Base-by-base conservation (phyloP, 805 yeast genomes). In the Kuraishia capsulata region DNA sequence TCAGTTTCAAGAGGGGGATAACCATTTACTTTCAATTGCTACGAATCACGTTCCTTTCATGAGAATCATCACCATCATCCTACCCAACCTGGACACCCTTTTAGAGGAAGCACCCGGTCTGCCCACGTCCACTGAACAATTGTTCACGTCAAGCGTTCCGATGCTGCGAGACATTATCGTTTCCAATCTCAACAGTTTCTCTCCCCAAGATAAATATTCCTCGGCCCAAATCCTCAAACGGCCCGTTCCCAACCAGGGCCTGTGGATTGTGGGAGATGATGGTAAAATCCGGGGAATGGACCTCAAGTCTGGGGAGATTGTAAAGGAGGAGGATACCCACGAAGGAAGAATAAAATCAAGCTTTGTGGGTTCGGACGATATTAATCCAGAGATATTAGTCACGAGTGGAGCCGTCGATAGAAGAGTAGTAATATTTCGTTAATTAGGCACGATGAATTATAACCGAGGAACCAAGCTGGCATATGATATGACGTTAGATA, bases 11-110 rank as follows among this genome's bases (percentile, higher is more conserved):
- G n/a, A 35, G 16, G 20, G n/a, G 13, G 29, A 25, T 2, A 44
- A 47, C 2, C 61, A 64, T 0, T 44, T 65, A 19, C 50, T 81
- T 13, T 76, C 80, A 0, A 69, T 83, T 5, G 86, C 78, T 0
- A 86, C 96, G 0, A 78, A 88, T 1, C 90, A 85, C 49, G 69
- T 73, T 11, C 96, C 96, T 3, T 81, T 67, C 49, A 75, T 83
- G 84, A 57, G 95, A 45, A 45, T 83, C 10, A 68, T 86, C 1
- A 54, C 83, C 0, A 65, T 78, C 0, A 53, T 62, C 23, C 43
- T 78, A n/a, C 73, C 77, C 1, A 52, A 48, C n/a, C 10, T 44
- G 8, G 35, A 37, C 11, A 23, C 24, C n/a, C 32, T 35, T 5
- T 11, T 36, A n/a, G 24, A 20, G 30, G 39, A 36, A 23, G 37